Percentiles rank a stretch among this genome's conserved stretches.
phyloP scores from a whole-genome alignment of 1,284 basidiomycete genomes.

The Leccinum brunneo-olivaceum region DNA sequence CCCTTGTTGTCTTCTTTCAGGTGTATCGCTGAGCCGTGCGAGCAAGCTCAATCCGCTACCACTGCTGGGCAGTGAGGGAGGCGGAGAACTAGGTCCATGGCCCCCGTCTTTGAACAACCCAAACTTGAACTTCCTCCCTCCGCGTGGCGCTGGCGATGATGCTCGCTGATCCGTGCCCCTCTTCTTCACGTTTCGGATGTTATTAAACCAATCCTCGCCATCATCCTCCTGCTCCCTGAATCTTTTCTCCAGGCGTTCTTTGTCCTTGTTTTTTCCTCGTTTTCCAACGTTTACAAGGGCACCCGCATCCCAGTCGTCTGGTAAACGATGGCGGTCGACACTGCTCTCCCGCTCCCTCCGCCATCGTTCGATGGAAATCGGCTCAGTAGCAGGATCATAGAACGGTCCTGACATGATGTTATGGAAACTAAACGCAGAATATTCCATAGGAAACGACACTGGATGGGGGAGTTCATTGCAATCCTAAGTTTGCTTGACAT shows the following conservation, averaged over 20 bases:
- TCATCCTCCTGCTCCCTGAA: conserved; percentile 43
- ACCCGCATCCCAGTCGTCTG: conserved; percentile 38
- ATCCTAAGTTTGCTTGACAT: conserved; percentile 44
- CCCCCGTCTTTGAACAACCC: conserved; percentile 27
- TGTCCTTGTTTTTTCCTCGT: conserved; percentile 54
- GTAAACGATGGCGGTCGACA: conserved; percentile 20
- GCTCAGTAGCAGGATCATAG: conserved; percentile 37
- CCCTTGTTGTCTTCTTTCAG: conserved; percentile 10
- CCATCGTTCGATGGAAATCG: conserved; percentile 10
- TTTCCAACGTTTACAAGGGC: conserved; percentile 59
- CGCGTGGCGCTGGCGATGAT: conserved; percentile 8
- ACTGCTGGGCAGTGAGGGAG: conserved; percentile 7
- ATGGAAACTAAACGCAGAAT: conserved; percentile 71
- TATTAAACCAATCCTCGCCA: conserved; percentile 59
- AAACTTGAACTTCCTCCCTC: conserved; percentile 36
- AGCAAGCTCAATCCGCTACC: conserved; percentile 22
- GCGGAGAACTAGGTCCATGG: conserved; percentile 10
- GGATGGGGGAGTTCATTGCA: conserved; percentile 53
- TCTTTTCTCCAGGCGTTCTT: conserved; percentile 46
- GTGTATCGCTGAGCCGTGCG: conserved; percentile 22
- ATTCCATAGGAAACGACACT: conserved; percentile 46
- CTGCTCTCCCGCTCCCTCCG: conserved; percentile 13
- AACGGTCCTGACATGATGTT: conserved; percentile 74
- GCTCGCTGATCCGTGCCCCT: conserved; percentile 18
- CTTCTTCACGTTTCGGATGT: conserved; percentile 20